phyloP scores from a whole-genome alignment of 257 asterid species.

The Salvia splendens region DNA sequence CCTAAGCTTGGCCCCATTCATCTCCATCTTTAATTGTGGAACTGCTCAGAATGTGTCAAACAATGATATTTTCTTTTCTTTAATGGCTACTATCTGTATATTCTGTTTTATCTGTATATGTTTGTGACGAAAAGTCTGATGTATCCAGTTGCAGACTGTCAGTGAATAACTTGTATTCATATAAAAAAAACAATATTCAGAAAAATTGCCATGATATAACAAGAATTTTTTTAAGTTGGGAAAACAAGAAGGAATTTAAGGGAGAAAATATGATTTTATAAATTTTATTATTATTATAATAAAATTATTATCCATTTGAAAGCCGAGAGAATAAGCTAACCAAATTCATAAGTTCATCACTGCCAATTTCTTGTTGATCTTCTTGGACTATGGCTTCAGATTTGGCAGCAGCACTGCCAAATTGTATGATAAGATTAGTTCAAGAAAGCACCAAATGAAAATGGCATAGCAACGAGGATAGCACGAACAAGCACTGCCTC shows the following conservation, averaged over 20 bases:
- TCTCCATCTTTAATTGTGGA: background rate
- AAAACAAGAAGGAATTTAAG: too few species aligned
- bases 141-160: too few species aligned
- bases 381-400: background rate
- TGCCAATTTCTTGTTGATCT: background rate
- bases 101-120: background rate
- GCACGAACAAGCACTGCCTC: constrained; percentile 12
- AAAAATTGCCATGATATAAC: background rate
- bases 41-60: constrained; percentile 20
- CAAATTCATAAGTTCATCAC: background rate
- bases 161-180: too few species aligned
- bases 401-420: background rate
- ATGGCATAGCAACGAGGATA: constrained; percentile 12
- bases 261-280: too few species aligned
- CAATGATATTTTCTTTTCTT: background rate
- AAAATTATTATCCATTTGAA: too few species aligned
- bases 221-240: too few species aligned
- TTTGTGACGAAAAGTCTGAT: too few species aligned
- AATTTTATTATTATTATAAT: too few species aligned
- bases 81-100: background rate
- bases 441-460: constrained; percentile 4
- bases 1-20: constrained; percentile 16
- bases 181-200: background rate
- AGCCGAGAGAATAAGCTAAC: too few species aligned
- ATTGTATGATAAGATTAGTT: background rate